phyloP scores from a whole-genome alignment of 495 filamentous ascomycete species.

The Patellaria atrata region DNA sequence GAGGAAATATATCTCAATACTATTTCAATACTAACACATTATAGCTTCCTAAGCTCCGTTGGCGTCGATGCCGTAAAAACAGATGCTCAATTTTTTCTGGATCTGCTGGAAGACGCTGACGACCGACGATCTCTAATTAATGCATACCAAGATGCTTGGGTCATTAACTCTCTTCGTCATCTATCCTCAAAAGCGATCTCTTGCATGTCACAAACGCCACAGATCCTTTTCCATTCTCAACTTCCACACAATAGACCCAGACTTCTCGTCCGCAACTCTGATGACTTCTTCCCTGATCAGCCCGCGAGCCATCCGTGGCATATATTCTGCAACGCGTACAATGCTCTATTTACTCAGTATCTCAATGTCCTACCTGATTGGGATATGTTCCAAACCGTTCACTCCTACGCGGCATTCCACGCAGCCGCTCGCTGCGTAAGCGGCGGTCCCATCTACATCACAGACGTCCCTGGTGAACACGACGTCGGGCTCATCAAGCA shows the following conservation, averaged over 20 bases:
- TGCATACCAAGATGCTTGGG: conserved; percentile 79
- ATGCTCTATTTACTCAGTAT: conserved; percentile 62
- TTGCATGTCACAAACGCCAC: conserved; percentile 82
- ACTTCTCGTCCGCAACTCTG: conserved; percentile 68
- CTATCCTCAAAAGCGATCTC: conserved; percentile 69
- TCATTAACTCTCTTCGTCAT: conserved; percentile 55
- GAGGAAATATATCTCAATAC: background rate
- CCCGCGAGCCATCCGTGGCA: conserved; percentile 79
- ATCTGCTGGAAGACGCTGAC: conserved; percentile 52
- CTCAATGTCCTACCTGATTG: conserved; percentile 76
- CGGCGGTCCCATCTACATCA: conserved; percentile 87
- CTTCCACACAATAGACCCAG: conserved; percentile 55
- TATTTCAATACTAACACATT: background rate
- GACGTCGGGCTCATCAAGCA: conserved; percentile 56
- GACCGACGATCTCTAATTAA: conserved; percentile 52
- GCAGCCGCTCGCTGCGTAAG: conserved; percentile 80
- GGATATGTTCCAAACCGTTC: conserved; percentile 96
- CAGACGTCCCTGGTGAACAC: conserved; percentile 73
- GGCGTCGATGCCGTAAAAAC: conserved; percentile 81
- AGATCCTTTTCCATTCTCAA: conserved; percentile 71
- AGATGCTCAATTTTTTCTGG: conserved; percentile 77
- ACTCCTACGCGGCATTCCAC: conserved; percentile 66
- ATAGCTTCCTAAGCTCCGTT: conserved; percentile 45
- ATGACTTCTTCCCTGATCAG: conserved; percentile 84
- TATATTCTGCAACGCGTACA: conserved; percentile 86